These are phyloP conservation scores for Stentor coeruleus DNA, from an alignment of 73 alveolate genomes.

Conservation along the genomic window DNA sequence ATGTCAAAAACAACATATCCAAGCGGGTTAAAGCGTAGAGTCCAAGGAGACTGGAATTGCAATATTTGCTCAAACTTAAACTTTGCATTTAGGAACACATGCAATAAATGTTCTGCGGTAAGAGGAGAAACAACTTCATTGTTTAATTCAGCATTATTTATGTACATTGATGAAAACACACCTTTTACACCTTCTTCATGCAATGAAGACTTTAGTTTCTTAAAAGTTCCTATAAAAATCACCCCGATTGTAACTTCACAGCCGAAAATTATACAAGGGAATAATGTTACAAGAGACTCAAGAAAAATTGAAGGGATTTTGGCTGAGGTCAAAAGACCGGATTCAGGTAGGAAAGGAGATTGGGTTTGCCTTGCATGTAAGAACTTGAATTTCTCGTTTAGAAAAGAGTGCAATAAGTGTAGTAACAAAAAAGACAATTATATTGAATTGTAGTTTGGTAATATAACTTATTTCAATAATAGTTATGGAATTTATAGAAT, in stretches of 20 bases:
- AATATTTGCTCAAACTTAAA: neutral
- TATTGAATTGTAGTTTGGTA: slow-evolving; percentile 4
- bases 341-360: neutral
- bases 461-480: too few relatives aligned
- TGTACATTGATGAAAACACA: neutral
- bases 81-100: slow-evolving; percentile 6
- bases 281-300: neutral
- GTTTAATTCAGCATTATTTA: neutral
- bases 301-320: neutral
- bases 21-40: neutral
- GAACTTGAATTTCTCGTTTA: slow-evolving; percentile 2
- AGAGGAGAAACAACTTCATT: neutral
- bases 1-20: slow-evolving; percentile 13
- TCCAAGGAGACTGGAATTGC: slow-evolving; percentile 27
- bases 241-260: neutral
- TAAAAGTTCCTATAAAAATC: neutral
- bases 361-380: slow-evolving; percentile 5
- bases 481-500: too few relatives aligned
- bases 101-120: neutral
- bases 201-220: slow-evolving; percentile 7
- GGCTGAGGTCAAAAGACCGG: neutral
- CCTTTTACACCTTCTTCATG: neutral
- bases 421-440: neutral
- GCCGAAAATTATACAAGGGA: neutral
- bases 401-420: slow-evolving; percentile 5